Base-by-base conservation (phyloP, 208 protist genomes). In the Balamuthia mandrillaris region DNA sequence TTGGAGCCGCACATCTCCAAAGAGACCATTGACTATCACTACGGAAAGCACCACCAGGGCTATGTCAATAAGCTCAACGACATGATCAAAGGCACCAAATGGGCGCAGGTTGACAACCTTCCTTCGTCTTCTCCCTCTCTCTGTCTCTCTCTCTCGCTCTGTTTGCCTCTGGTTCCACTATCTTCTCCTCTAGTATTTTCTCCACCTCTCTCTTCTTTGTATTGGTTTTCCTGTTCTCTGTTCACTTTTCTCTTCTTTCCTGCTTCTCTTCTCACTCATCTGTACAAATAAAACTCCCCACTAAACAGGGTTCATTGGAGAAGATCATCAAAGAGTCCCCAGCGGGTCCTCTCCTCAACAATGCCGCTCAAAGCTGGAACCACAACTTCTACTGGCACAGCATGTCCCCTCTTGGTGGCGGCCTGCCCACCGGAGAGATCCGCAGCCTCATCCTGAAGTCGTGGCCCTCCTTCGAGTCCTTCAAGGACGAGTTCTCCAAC, bases 221-320 rank as follows among this genome's bases (percentile, higher is more conserved):
- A n/a, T n/a, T n/a, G n/a, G n/a, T n/a, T n/a, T n/a, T n/a, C n/a
- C n/a, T n/a, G n/a, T n/a, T n/a, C n/a, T n/a, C n/a, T n/a, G n/a
- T n/a, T n/a, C 52, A 96, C 95, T 89, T 91, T 87, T 44, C 52
- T 78, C 24, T 14, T 91, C 21, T 92, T 92, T 35, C 92, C 95
- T 79, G 74, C 93, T 3, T 86, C 70, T 33, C 86, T 95, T 18
- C 88, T n/a, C n/a, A n/a, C n/a, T n/a, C n/a, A n/a, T n/a, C n/a
- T n/a, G n/a, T n/a, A n/a, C n/a, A n/a, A n/a, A n/a, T n/a, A n/a
- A n/a, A n/a, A n/a, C n/a, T n/a, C n/a, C n/a, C n/a, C n/a, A n/a
- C n/a, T n/a, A n/a, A 86, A 33, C 52, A 66, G 31, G 58, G 42
- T 3, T 21, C 42, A 9, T 44, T 66, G 33, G 58, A 44, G 58